Evolutionary conservation across 352 stramenopile species (phyloP), one percentile per base, ranked within the genome.

Genomic region (Phytophthora pinifolia): DNA sequence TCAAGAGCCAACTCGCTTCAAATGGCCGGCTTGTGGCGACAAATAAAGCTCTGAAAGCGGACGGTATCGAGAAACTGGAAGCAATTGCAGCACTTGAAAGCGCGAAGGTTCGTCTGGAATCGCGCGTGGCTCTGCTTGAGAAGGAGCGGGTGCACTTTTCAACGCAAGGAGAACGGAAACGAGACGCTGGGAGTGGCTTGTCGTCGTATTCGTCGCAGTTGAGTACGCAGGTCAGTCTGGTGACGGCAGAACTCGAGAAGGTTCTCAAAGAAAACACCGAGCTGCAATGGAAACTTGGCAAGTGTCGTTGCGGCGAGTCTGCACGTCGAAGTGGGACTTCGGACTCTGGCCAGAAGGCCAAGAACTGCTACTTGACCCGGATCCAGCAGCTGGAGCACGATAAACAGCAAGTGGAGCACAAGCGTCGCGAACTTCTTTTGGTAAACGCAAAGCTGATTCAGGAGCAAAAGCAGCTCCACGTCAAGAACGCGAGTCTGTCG

Each of bases 381-480:
- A 72, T 89, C n/a, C 70, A 74, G 6, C 72, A 83, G 22, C 52
- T 88, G 4, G 74, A 89, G 14, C 43, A 72, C 12, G 58, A 57
- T 9, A 76, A 79, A 41, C 41, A 72, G 9, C 54, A 67, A 9
- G 67, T 80, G 29, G 65, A 76, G n/a, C 53, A 70, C 14, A 89
- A 85, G 38, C 74, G 76, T 9, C 65, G 79, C n/a, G 79, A 86
- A 31, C 52, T 89, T 5, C 57, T 89, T 22, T 52, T 89, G 8
- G 67, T 82, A 13, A 89, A 89, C 25, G 71, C 79, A 6, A 86
- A 86, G 39, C 64, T 88, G 20, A 71, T 85, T 12, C 79, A 86
- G 45, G 74, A 85, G 9, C 79, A 86, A 10, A 79, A 81, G 36
- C 74, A 85, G 34, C 49, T 83, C 4, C 73, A 83, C 17, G 54